Evolutionary conservation across 2,329 filamentous ascomycete genomes (phyloP).

Genomic region (Fusarium sp.): DNA sequence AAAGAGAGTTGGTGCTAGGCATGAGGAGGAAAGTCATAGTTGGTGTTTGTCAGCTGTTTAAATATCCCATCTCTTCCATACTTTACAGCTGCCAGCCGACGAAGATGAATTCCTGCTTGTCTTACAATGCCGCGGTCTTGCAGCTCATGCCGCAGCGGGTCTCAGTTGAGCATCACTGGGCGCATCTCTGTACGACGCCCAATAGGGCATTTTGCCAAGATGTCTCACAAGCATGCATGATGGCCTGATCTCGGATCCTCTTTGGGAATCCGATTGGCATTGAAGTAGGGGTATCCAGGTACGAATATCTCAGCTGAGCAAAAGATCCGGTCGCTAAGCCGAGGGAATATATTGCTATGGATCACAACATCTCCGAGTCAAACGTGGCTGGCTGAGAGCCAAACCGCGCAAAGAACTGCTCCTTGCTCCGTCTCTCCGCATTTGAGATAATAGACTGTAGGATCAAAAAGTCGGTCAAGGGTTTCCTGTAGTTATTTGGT

Average conservation of each 20-base stretch:
- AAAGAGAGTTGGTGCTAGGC: neutral
- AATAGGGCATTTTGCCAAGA: neutral
- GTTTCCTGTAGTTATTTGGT: neutral
- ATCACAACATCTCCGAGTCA: neutral
- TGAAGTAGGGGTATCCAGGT: neutral
- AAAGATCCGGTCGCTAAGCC: neutral
- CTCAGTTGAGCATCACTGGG: neutral
- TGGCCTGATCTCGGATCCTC: neutral
- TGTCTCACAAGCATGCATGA: neutral
- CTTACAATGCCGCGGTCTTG: neutral
- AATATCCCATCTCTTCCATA: neutral
- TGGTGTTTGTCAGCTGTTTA: neutral
- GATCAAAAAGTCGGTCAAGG: neutral
- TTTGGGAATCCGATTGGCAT: slow-evolving; percentile 10
- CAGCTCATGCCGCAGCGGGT: neutral
- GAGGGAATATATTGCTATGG: slow-evolving; percentile 14
- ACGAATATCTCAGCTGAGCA: neutral
- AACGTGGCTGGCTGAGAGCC: neutral
- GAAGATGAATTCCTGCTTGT: neutral
- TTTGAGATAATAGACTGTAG: neutral
- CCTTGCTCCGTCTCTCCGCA: neutral
- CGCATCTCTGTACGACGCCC: neutral
- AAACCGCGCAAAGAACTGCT: neutral
- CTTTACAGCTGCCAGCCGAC: neutral
- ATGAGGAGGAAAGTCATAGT: neutral